phyloP scores from a whole-genome alignment of 1,139 yeast species.

The Wickerhamomyces sp. region DNA sequence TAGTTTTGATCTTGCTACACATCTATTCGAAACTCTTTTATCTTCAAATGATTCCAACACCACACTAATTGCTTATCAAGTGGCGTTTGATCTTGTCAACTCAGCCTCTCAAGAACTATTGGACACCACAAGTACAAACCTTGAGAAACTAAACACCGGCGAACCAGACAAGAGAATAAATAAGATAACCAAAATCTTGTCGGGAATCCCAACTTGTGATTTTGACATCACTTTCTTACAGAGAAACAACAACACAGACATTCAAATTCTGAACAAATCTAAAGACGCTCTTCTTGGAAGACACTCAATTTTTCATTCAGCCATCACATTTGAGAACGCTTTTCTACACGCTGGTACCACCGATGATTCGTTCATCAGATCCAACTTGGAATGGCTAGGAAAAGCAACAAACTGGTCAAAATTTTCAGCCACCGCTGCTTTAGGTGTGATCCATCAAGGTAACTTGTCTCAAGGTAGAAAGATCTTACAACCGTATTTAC shows the following conservation, averaged over 20 bases:
- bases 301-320: constrained; percentile 91
- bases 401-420: constrained; percentile 98
- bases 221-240: constrained; percentile 82
- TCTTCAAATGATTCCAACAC: constrained; percentile 32
- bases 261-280: constrained; percentile 74
- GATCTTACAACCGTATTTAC: constrained; percentile 85
- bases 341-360: constrained; percentile 97
- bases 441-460: constrained; percentile 96
- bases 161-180: constrained; percentile 35
- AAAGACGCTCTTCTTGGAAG: constrained; percentile 84
- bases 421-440: constrained; percentile 95
- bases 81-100: constrained; percentile 90
- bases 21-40: constrained; percentile 60
- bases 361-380: constrained; percentile 86
- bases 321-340: constrained; percentile 92
- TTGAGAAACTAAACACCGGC: constrained; percentile 37
- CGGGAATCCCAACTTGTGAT: constrained; percentile 95
- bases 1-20: constrained; percentile 63
- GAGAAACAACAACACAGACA: constrained; percentile 85
- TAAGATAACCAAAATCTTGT: constrained; percentile 63
- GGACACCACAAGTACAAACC: constrained; percentile 46
- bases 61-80: constrained; percentile 72
- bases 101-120: constrained; percentile 92
- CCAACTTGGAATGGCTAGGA: constrained; percentile 92
- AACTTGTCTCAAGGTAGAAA: constrained; percentile 87